phyloP scores from a whole-genome alignment of 2,329 filamentous ascomycete species.

The Hortaea sp. region DNA sequence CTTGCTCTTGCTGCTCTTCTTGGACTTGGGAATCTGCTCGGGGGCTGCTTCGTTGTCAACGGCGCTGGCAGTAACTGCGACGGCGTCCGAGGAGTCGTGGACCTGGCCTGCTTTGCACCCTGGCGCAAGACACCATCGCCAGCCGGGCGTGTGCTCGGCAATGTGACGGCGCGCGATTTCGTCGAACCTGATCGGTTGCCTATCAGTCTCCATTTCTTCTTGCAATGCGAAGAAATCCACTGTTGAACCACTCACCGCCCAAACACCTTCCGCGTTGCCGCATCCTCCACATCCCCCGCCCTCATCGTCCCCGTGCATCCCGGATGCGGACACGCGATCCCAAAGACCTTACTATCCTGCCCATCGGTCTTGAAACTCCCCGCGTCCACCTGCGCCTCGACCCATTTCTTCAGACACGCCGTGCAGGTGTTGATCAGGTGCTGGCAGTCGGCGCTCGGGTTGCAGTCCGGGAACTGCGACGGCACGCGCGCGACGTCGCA shows the following conservation, averaged over 20 bases:
- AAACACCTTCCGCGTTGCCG: constrained; percentile 35
- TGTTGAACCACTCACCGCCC: constrained; percentile 36
- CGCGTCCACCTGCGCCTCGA: constrained; percentile 19
- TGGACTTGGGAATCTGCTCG: background rate
- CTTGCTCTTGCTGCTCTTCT: background rate
- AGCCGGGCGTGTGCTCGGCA: constrained; percentile 26
- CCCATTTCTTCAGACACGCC: constrained; percentile 28
- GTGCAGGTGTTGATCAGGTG: constrained; percentile 29
- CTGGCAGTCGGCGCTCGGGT: constrained; percentile 25
- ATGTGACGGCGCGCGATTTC: constrained; percentile 15
- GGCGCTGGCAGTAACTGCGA: background rate
- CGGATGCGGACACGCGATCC: constrained; percentile 30
- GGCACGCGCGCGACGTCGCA: constrained; percentile 11
- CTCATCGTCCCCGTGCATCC: constrained; percentile 35
- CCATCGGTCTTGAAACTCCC: constrained; percentile 7
- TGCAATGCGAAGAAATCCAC: too few species aligned
- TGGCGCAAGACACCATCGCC: constrained; percentile 43
- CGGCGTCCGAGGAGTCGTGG: constrained; percentile 16
- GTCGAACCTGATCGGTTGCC: constrained; percentile 30
- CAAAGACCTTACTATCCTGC: constrained; percentile 3
- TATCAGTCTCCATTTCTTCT: background rate
- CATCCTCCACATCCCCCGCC: constrained; percentile 36
- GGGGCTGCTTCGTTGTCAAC: background rate
- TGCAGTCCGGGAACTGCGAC: constrained; percentile 23
- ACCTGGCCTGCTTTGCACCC: constrained; percentile 43